Evolutionary conservation across 148 eudicot species (phyloP).

Genomic region (Polygonum maritimum): DNA sequence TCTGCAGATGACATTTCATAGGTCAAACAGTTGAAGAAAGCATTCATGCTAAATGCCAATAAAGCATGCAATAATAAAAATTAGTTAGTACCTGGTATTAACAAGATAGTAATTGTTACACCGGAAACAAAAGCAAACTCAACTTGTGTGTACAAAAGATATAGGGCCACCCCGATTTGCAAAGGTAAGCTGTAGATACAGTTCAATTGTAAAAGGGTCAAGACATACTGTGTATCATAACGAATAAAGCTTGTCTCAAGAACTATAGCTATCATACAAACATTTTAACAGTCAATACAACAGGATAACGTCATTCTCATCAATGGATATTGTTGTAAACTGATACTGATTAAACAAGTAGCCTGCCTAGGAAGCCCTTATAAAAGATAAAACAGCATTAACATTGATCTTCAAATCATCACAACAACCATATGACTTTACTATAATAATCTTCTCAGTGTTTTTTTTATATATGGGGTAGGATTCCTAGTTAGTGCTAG

Average conservation of each 20-base stretch:
- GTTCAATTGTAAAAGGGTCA: background rate
- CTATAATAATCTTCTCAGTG: background rate
- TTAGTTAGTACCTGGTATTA: slow-evolving; percentile 71
- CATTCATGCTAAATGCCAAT: background rate
- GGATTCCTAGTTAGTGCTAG: background rate
- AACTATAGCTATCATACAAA: background rate
- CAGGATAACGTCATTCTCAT: background rate
- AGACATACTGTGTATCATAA: background rate
- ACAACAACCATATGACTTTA: background rate
- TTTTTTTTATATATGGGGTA: background rate
- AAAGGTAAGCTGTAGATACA: slow-evolving; percentile 71
- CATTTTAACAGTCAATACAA: background rate
- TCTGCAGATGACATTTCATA: background rate
- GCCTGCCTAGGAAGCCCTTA: background rate
- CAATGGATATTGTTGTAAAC: background rate
- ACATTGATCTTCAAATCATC: background rate
- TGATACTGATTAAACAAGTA: background rate
- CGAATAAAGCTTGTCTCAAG: background rate
- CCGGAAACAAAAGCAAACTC: slow-evolving; percentile 86
- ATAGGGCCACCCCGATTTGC: slow-evolving; percentile 87
- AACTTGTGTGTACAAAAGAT: slow-evolving; percentile 82
- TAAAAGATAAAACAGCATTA: background rate
- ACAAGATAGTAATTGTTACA: slow-evolving; percentile 64
- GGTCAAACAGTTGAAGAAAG: background rate
- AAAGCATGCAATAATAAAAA: background rate